Conservation (phyloP, 371 early-diverging fungal species). For the Funneliformis caledonium region DNA sequence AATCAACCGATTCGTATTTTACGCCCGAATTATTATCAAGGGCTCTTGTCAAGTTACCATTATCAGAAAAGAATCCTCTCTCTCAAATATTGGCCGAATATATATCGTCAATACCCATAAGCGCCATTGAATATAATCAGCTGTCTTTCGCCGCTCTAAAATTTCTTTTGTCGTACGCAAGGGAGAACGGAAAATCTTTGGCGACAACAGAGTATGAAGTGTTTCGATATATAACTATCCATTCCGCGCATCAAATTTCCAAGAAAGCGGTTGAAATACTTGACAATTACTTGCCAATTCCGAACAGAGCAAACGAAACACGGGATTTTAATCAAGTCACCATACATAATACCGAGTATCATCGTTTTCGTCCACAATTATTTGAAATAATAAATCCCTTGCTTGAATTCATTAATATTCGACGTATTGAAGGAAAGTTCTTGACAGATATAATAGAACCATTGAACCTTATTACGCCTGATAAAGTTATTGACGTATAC, state of each 20-base stretch:
- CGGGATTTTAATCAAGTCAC: background rate
- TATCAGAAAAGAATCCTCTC: background rate
- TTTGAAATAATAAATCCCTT: conserved; percentile 8
- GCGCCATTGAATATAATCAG: background rate
- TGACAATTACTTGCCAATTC: conserved; percentile 10
- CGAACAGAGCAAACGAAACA: background rate
- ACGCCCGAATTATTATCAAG: conserved; percentile 12
- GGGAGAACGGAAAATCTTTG: background rate
- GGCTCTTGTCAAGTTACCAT: background rate
- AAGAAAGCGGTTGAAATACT: conserved; percentile 1
- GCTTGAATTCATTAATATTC: background rate
- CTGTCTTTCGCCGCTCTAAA: background rate
- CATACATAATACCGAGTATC: background rate
- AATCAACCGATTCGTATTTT: background rate
- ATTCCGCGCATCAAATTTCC: conserved; percentile 1
- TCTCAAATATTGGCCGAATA: background rate
- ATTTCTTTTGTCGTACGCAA: background rate
- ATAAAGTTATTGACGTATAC: background rate
- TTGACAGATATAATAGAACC: background rate
- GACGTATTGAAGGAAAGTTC: background rate
- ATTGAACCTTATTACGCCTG: background rate
- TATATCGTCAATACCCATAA: background rate
- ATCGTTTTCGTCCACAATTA: background rate
- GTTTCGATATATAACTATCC: conserved; percentile 29
- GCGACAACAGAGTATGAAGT: conserved; percentile 30